A percentile compares a stretch with the other conserved stretches of the same genome.
phyloP scores from a whole-genome alignment of 2,329 filamentous ascomycete species.

The Cylindrodendrum hubeiense region DNA sequence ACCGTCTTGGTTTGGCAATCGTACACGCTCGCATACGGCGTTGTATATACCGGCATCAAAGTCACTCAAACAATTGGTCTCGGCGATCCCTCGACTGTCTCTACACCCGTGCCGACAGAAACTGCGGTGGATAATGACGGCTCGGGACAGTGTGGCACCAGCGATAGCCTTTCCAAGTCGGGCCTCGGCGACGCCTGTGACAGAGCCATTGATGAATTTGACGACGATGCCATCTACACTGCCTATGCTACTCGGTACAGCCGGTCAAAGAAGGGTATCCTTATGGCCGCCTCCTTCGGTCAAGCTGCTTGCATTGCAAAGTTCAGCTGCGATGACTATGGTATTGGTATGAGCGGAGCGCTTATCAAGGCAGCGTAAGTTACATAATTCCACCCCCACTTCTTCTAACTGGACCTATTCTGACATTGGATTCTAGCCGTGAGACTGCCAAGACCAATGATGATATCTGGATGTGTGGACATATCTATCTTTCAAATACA shows the following conservation, averaged over 20 bases:
- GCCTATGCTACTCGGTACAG: constrained; percentile 2
- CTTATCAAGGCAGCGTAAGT: constrained; percentile 22
- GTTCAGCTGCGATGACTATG: constrained; percentile 17
- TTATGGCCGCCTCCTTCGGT: constrained; percentile 1
- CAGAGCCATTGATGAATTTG: constrained; percentile 1
- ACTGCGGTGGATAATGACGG: constrained; percentile 8
- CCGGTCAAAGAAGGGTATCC: not conserved
- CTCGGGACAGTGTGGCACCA: constrained; percentile 3
- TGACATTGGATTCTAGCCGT: not conserved
- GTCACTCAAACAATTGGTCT: not conserved
- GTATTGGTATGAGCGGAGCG: constrained; percentile 9
- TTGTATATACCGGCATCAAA: not conserved
- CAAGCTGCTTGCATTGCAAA: constrained; percentile 10
- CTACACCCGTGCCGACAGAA: constrained; percentile 13
- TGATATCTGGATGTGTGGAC: not conserved
- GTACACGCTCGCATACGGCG: not conserved
- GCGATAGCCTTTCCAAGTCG: not conserved
- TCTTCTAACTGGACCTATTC: not conserved
- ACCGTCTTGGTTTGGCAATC: not conserved
- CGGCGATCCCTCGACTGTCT: not conserved
- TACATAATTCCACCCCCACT: not conserved
- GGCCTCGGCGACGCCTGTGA: constrained; percentile 7
- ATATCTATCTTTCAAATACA: not conserved
- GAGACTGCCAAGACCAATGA: not conserved
- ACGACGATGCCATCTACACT: constrained; percentile 11